Conservation (phyloP, 345 rosid genomes). For the Citrus cavaleriei region DNA sequence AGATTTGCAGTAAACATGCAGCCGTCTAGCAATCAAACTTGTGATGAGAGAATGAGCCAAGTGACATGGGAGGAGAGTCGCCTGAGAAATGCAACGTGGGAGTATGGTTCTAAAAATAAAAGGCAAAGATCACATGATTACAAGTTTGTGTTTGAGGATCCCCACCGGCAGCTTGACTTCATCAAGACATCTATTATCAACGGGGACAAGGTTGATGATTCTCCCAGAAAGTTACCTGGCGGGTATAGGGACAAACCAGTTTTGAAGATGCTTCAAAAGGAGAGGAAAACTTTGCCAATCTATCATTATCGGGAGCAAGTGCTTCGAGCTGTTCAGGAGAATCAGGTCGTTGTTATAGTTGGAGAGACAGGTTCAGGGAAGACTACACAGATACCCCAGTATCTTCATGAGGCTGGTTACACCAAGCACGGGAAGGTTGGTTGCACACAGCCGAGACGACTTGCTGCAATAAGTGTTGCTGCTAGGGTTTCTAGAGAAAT, state of each 20-base stretch:
- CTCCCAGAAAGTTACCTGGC: not conserved
- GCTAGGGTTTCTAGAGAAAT: constrained; percentile 95
- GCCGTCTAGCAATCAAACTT: not conserved
- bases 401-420: constrained; percentile 3
- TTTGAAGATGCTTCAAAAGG: not conserved
- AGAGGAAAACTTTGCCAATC: not conserved
- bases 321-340: not conserved
- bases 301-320: not conserved
- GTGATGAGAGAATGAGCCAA: not conserved
- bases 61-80: not conserved
- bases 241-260: not conserved
- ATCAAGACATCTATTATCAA: not conserved
- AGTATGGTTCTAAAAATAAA: not conserved
- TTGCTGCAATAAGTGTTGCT: constrained; percentile 99
- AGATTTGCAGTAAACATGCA: not conserved
- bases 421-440: not conserved
- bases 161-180: not conserved
- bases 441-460: constrained; percentile 94
- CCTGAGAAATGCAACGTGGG: not conserved
- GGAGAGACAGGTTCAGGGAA: not conserved
- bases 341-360: not conserved
- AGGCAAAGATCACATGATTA: not conserved
- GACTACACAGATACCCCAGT: not conserved
- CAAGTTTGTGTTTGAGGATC: not conserved
- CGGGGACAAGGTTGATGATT: not conserved